Evolutionary conservation across 257 asterid genomes (phyloP).

Genomic region (Primulina huaijiensis): DNA sequence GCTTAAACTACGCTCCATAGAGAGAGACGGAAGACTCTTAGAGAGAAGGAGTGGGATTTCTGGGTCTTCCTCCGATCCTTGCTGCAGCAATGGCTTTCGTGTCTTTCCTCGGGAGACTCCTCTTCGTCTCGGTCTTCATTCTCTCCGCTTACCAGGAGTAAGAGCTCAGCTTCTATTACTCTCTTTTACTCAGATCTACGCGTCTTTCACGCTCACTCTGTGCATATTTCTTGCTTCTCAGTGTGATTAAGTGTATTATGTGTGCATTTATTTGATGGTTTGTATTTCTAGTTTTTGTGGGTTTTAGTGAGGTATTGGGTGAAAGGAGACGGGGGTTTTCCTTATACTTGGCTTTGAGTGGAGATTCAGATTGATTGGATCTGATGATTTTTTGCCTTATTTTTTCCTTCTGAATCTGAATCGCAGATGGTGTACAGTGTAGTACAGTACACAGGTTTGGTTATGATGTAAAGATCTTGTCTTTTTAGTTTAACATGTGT

Average conservation of each 20-base stretch:
- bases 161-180: conserved; percentile 17
- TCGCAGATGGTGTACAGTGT: not conserved
- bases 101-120: conserved; percentile 74
- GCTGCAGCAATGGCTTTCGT: conserved; percentile 58
- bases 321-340: not conserved
- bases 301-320: conserved; percentile 15
- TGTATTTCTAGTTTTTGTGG: conserved; percentile 4
- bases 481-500: not conserved
- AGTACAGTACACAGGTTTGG: not conserved
- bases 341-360: not conserved
- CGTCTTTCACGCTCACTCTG: conserved; percentile 3
- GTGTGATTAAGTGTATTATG: not conserved
- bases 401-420: not conserved
- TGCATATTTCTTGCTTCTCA: not conserved
- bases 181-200: conserved; percentile 45
- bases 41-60: conserved; percentile 25
- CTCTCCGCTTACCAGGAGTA: conserved; percentile 95
- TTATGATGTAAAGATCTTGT: too few relatives aligned
- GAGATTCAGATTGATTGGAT: conserved; percentile 30
- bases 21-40: conserved; percentile 16
- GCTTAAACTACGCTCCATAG: conserved; percentile 5
- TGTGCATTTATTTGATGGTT: not conserved
- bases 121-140: conserved; percentile 86
- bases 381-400: conserved; percentile 27
- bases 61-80: conserved; percentile 5